Evolutionary conservation across 495 filamentous ascomycete genomes (phyloP).

Genomic region (Penicillium canescens): DNA sequence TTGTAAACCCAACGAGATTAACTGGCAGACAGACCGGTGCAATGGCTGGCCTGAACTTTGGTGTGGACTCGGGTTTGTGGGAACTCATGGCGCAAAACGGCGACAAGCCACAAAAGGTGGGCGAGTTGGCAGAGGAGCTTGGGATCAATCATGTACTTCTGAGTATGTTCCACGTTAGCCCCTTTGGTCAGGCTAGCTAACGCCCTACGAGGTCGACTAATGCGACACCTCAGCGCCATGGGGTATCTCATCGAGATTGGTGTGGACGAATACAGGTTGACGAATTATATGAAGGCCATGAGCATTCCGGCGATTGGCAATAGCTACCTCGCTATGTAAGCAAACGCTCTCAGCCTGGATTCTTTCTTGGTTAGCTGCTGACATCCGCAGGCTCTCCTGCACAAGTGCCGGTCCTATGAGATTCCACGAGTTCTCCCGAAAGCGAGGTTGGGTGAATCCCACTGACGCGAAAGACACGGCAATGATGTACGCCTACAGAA

Average conservation of each 20-base stretch:
- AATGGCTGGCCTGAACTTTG: neutral
- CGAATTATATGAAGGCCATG: conserved; percentile 35
- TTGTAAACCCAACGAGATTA: neutral
- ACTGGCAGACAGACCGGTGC: neutral
- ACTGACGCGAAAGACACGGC: conserved; percentile 2
- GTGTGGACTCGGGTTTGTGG: conserved; percentile 8
- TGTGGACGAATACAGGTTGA: conserved; percentile 34
- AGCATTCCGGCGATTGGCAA: conserved; percentile 21
- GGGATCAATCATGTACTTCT: neutral
- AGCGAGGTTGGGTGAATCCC: conserved; percentile 10
- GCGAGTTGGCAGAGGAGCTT: conserved; percentile 4
- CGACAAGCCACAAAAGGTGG: conserved; percentile 5
- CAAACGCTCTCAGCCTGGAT: no score
- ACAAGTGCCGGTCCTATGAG: conserved; percentile 3
- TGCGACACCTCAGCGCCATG: conserved; percentile 40
- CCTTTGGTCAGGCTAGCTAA: neutral
- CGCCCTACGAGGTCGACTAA: neutral
- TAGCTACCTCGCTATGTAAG: conserved; percentile 1
- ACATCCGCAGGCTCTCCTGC: conserved; percentile 1
- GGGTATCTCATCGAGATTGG: conserved; percentile 35
- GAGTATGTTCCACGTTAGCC: neutral
- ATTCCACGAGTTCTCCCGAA: conserved; percentile 8
- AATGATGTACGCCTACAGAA: conserved; percentile 11
- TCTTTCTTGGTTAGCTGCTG: neutral
- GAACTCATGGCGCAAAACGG: conserved; percentile 6